Conservation (phyloP, 2,329 filamentous ascomycete species). For the Fusarium keratoplasticum region DNA sequence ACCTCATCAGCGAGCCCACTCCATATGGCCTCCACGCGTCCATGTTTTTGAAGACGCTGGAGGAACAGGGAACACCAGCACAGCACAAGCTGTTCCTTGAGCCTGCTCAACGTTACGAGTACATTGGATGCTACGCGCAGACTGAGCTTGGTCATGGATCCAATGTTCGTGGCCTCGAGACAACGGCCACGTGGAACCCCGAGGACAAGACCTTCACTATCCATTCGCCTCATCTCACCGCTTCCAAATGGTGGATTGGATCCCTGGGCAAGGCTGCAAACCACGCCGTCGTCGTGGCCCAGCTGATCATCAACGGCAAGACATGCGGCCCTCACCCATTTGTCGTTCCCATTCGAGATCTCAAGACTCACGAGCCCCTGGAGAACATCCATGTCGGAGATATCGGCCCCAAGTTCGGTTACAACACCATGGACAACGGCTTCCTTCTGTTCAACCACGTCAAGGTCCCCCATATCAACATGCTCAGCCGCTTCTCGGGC, state of each 20-base stretch:
- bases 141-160: slow-evolving; percentile 84
- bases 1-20: slow-evolving; percentile 78
- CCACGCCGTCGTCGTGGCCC: slow-evolving; percentile 82
- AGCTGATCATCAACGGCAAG: slow-evolving; percentile 76
- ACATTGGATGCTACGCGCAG: slow-evolving; percentile 84
- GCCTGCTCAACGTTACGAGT: slow-evolving; percentile 74
- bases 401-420: slow-evolving; percentile 84
- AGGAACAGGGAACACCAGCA: slow-evolving; percentile 77
- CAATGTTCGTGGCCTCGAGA: slow-evolving; percentile 80
- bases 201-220: slow-evolving; percentile 80
- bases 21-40: slow-evolving; percentile 78
- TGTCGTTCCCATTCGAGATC: slow-evolving; percentile 78
- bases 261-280: slow-evolving; percentile 81
- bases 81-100: slow-evolving; percentile 80
- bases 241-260: slow-evolving; percentile 89
- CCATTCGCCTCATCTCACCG: slow-evolving; percentile 78
- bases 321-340: slow-evolving; percentile 81
- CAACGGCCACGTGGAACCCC: slow-evolving; percentile 78
- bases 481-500: slow-evolving; percentile 77
- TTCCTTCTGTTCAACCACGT: slow-evolving; percentile 82
- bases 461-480: slow-evolving; percentile 77
- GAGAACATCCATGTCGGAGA: slow-evolving; percentile 80
- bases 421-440: slow-evolving; percentile 86
- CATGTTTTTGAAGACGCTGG: slow-evolving; percentile 67
- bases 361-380: slow-evolving; percentile 76